Evolutionary conservation across 768 basidiomycete species (phyloP).

Genomic region (Tricholoma terreum): DNA sequence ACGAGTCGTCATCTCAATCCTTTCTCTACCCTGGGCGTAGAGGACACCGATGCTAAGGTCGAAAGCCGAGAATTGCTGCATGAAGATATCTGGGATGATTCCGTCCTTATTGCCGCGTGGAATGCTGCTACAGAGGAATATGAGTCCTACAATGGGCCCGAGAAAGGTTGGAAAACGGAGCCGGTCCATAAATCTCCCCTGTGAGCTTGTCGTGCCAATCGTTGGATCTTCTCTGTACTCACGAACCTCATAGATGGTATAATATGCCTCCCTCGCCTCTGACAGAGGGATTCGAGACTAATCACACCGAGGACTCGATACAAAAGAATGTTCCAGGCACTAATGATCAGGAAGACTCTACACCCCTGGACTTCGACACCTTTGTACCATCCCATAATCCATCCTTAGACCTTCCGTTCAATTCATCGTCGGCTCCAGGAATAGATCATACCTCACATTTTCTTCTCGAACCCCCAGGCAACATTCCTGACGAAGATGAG

Average conservation of each 20-base stretch:
- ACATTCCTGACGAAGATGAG: slow-evolving; percentile 61
- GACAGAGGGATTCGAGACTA: slow-evolving; percentile 18
- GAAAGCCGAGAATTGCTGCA: slow-evolving; percentile 62
- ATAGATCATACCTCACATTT: slow-evolving; percentile 24
- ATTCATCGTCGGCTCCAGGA: slow-evolving; percentile 14
- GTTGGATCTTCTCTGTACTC: neutral
- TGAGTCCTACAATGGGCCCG: slow-evolving; percentile 64
- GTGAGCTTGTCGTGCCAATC: slow-evolving; percentile 39
- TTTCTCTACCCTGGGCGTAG: slow-evolving; percentile 14
- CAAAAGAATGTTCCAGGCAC: slow-evolving; percentile 5
- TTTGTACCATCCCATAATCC: slow-evolving; percentile 72
- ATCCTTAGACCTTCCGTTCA: slow-evolving; percentile 39
- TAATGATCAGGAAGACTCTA: slow-evolving; percentile 46
- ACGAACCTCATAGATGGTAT: slow-evolving; percentile 64
- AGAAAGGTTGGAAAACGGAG: slow-evolving; percentile 70
- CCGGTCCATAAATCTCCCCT: slow-evolving; percentile 69
- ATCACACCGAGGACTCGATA: neutral
- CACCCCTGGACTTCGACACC: slow-evolving; percentile 65
- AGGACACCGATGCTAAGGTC: slow-evolving; percentile 16
- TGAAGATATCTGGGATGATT: slow-evolving; percentile 85
- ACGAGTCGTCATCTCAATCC: slow-evolving; percentile 18
- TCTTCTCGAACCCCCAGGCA: slow-evolving; percentile 30
- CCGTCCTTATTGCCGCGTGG: slow-evolving; percentile 80
- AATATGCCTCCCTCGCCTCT: slow-evolving; percentile 50
- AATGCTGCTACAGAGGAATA: slow-evolving; percentile 83